Conservation (phyloP, 306 rosid species). For the Senna tora region DNA sequence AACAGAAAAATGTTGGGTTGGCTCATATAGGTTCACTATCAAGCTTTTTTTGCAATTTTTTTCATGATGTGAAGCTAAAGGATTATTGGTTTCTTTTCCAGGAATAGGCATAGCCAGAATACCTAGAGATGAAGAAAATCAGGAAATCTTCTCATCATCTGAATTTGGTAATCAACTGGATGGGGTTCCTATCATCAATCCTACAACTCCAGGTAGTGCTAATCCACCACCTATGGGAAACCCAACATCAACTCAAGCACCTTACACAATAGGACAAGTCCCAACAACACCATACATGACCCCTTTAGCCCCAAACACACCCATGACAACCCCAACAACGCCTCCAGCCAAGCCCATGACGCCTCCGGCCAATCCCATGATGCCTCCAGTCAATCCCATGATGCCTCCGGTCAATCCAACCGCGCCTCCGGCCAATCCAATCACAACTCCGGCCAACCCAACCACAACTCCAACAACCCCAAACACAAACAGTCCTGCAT, state of each 20-base stretch:
- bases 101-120: slow-evolving; percentile 55
- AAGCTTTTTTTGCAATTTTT: background rate
- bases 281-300: slow-evolving; percentile 36
- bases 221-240: slow-evolving; percentile 51
- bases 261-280: slow-evolving; percentile 44
- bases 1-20: background rate
- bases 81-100: slow-evolving; percentile 48
- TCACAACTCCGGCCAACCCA: slow-evolving; percentile 35
- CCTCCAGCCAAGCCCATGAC: slow-evolving; percentile 23
- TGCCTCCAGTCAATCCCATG: slow-evolving; percentile 50
- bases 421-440: slow-evolving; percentile 39
- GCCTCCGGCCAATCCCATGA: slow-evolving; percentile 39
- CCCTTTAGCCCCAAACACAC: slow-evolving; percentile 33
- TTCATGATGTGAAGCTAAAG: slow-evolving; percentile 14
- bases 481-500: slow-evolving; percentile 41
- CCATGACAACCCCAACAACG: slow-evolving; percentile 41
- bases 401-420: slow-evolving; percentile 33
- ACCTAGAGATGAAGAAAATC: slow-evolving; percentile 48
- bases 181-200: slow-evolving; percentile 69
- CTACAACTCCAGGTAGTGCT: slow-evolving; percentile 66
- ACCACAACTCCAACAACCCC: slow-evolving; percentile 41
- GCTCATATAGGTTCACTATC: slow-evolving; percentile 13
- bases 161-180: slow-evolving; percentile 50
- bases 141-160: slow-evolving; percentile 52
- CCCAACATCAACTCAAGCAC: slow-evolving; percentile 58